These are phyloP conservation scores for Cystobasidium slooffiae DNA, from an alignment of 1,284 basidiomycete species.

Conservation along the genomic window DNA sequence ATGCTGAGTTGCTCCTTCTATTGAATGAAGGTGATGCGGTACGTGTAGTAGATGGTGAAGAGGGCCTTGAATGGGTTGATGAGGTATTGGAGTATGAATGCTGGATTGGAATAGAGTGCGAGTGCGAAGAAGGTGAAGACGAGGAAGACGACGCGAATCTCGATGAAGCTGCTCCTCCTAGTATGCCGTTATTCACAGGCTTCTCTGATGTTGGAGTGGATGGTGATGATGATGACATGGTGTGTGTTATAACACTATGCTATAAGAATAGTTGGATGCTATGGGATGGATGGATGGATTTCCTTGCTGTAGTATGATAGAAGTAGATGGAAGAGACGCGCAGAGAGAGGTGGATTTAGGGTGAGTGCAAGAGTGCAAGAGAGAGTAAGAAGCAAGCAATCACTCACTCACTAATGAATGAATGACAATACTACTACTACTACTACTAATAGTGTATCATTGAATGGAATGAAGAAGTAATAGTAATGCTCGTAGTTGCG, in stretches of 20 bases:
- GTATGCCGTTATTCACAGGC: background rate
- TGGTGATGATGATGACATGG: background rate
- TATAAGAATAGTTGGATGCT: background rate
- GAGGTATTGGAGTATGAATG: slow-evolving; percentile 5
- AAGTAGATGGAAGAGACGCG: slow-evolving; percentile 3
- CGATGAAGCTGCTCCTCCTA: slow-evolving; percentile 9
- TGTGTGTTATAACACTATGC: background rate
- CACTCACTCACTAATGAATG: background rate
- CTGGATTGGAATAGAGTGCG: background rate
- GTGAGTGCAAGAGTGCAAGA: too few relatives aligned
- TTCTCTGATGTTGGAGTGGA: slow-evolving; percentile 11
- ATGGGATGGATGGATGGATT: background rate
- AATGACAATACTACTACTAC: too few relatives aligned
- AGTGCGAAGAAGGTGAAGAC: background rate
- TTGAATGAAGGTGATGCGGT: background rate
- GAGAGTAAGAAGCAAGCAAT: background rate
- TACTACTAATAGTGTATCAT: too few relatives aligned
- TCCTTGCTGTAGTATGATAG: background rate
- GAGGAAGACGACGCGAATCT: slow-evolving; percentile 5
- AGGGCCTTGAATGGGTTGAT: slow-evolving; percentile 20
- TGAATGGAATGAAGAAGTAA: too few relatives aligned
- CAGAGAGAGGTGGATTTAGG: background rate
- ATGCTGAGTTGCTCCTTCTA: background rate
- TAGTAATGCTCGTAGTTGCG: too few relatives aligned
- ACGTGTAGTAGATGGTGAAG: background rate